phyloP scores from a whole-genome alignment of 306 rosid species.

The Acacia confusa region DNA sequence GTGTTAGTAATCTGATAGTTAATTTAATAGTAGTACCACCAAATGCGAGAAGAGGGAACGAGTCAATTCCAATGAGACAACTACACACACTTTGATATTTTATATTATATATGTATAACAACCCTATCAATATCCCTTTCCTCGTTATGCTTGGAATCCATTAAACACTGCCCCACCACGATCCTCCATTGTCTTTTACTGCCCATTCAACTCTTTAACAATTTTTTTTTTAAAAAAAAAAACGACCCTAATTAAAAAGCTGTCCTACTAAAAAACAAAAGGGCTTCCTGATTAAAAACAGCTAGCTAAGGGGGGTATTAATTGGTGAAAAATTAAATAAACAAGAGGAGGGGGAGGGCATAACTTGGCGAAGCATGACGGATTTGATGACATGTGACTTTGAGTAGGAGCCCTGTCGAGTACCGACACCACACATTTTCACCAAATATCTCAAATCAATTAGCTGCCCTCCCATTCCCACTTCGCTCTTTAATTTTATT shows the following conservation, averaged over 20 bases:
- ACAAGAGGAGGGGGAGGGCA: neutral
- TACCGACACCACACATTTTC: slow-evolving; percentile 29
- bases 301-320: neutral
- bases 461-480: neutral
- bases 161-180: slow-evolving; percentile 13
- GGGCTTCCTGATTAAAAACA: neutral
- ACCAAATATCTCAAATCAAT: neutral
- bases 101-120: neutral
- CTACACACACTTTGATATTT: neutral
- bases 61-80: slow-evolving; percentile 42
- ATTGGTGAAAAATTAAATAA: neutral
- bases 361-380: neutral
- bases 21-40: no score
- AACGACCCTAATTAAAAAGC: neutral
- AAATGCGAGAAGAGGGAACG: neutral
- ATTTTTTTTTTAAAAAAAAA: neutral
- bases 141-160: slow-evolving; percentile 21
- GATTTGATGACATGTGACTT: neutral
- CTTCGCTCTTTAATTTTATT: neutral
- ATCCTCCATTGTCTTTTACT: neutral
- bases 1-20: no score
- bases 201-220: neutral
- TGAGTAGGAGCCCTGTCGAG: slow-evolving; percentile 30
- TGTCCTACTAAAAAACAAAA: neutral
- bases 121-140: neutral